Conservation (phyloP, 2,329 filamentous ascomycete genomes). For the Fusarium pseudoanthophilum region DNA sequence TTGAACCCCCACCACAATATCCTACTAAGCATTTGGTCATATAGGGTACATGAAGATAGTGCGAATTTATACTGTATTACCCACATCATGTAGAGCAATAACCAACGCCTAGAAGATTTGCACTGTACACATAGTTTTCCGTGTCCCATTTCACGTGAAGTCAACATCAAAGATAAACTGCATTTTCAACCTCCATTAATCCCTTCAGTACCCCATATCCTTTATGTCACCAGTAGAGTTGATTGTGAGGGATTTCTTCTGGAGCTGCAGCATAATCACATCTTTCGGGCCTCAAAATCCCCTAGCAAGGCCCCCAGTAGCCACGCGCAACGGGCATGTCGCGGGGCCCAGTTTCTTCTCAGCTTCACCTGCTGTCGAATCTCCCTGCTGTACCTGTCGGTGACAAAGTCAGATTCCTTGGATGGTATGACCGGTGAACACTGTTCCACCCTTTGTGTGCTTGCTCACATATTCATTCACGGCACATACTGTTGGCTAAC, state of each 20-base stretch:
- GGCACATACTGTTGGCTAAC: slow-evolving; percentile 44
- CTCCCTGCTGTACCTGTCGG: slow-evolving; percentile 63
- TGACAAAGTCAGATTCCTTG: slow-evolving; percentile 90
- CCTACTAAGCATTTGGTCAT: slow-evolving; percentile 1
- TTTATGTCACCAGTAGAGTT: background rate
- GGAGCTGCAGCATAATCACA: slow-evolving; percentile 31
- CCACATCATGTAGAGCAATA: background rate
- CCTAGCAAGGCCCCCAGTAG: slow-evolving; percentile 1
- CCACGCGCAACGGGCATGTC: slow-evolving; percentile 55
- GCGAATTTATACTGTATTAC: slow-evolving; percentile 14
- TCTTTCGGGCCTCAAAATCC: slow-evolving; percentile 32
- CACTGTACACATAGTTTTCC: slow-evolving; percentile 23
- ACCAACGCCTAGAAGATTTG: background rate
- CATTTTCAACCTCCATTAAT: slow-evolving; percentile 23
- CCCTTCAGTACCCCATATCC: background rate
- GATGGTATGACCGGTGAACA: slow-evolving; percentile 73
- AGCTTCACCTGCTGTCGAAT: slow-evolving; percentile 71
- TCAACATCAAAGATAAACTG: slow-evolving; percentile 14
- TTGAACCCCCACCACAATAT: slow-evolving; percentile 4
- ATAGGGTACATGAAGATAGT: slow-evolving; percentile 13
- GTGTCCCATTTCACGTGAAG: slow-evolving; percentile 28
- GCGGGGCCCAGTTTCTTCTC: slow-evolving; percentile 71
- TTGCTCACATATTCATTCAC: slow-evolving; percentile 14
- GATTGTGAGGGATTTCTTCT: slow-evolving; percentile 24
- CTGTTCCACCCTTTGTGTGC: slow-evolving; percentile 2